These are phyloP conservation scores for Leccinellum rugosiceps DNA, from an alignment of 768 basidiomycete species.

Conservation along the genomic window DNA sequence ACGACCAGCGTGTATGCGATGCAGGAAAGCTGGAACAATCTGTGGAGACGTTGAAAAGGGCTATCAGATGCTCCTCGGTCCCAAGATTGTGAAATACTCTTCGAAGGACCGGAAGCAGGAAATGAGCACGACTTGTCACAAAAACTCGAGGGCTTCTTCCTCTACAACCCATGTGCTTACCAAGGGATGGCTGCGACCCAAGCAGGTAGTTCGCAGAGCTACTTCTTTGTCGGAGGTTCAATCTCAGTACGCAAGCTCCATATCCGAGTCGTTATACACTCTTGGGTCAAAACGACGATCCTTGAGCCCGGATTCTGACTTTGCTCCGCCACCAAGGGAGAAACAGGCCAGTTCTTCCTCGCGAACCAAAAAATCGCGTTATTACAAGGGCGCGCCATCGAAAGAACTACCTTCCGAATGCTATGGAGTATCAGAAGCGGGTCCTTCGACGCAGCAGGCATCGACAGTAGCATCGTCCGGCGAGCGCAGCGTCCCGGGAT, in stretches of 20 bases:
- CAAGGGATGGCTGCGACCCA: background rate
- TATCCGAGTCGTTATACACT: background rate
- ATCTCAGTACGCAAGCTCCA: background rate
- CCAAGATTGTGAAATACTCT: constrained; percentile 8
- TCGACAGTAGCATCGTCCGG: background rate
- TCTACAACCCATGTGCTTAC: background rate
- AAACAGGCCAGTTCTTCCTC: background rate
- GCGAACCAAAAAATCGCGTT: background rate
- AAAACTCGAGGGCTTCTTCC: background rate
- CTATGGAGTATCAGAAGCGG: background rate
- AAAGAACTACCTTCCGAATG: background rate
- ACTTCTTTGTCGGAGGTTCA: background rate
- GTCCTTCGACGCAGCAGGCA: background rate
- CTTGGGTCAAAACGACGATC: constrained; percentile 15
- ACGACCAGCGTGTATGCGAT: constrained; percentile 25
- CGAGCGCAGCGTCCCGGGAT: constrained; percentile 2
- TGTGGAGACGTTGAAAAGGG: background rate
- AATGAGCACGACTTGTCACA: background rate
- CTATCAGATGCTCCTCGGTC: constrained; percentile 26
- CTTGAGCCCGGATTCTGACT: constrained; percentile 7
- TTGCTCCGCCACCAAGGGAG: constrained; percentile 8
- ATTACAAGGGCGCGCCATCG: background rate
- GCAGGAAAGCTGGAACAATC: background rate
- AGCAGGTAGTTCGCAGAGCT: background rate
- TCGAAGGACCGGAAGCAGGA: background rate